Evolutionary conservation across 495 filamentous ascomycete species (phyloP).

Genomic region (Penicillium alfredii): DNA sequence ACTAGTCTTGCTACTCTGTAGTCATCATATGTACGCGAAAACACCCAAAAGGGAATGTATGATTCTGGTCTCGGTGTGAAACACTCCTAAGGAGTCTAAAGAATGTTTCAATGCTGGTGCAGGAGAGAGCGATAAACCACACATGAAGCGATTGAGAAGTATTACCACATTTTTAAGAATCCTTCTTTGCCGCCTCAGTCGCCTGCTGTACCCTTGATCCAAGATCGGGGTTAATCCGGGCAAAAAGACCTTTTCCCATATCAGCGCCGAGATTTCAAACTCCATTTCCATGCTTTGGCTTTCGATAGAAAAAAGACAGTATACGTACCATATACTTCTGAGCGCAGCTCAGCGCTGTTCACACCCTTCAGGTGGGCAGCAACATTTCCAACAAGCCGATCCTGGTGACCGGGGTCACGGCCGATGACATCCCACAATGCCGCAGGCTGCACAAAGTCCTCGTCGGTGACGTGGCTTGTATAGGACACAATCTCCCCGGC

Average conservation of each 20-base stretch:
- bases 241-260: not conserved
- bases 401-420: slow-evolving; percentile 50
- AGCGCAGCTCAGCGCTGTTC: slow-evolving; percentile 11
- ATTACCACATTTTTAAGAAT: too few relatives aligned
- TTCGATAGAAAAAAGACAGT: not conserved
- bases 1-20: too few relatives aligned
- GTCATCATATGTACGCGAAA: too few relatives aligned
- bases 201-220: not conserved
- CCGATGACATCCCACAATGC: slow-evolving; percentile 45
- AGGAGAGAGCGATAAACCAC: too few relatives aligned
- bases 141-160: too few relatives aligned
- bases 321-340: slow-evolving; percentile 22
- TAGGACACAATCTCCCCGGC: slow-evolving; percentile 33
- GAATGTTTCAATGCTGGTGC: too few relatives aligned
- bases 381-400: slow-evolving; percentile 53
- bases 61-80: too few relatives aligned
- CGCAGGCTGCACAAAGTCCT: slow-evolving; percentile 20
- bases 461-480: slow-evolving; percentile 17
- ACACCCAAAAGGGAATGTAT: too few relatives aligned
- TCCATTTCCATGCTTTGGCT: too few relatives aligned
- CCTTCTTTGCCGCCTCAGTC: not conserved
- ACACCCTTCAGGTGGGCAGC: slow-evolving; percentile 30
- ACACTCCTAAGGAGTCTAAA: too few relatives aligned
- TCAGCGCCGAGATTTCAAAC: not conserved
- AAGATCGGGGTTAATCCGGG: not conserved